Evolutionary conservation across 202 grass and related monocot species (phyloP).

Genomic region (Eragrostis tef): DNA sequence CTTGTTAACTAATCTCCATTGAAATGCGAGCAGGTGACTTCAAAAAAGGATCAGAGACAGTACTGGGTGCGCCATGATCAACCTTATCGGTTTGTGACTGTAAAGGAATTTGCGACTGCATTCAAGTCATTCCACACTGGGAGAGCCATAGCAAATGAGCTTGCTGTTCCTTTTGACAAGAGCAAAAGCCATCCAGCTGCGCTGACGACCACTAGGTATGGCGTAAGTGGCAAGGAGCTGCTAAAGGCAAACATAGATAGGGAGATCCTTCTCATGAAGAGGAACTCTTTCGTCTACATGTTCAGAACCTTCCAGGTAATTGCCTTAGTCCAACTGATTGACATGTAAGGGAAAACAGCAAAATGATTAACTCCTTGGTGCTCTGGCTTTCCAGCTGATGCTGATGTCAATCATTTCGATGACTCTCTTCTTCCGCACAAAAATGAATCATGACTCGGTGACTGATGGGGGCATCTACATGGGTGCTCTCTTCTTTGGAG

Average conservation of each 20-base stretch:
- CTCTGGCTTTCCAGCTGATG: conserved; percentile 54
- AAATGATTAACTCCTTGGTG: conserved; percentile 5
- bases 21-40: conserved; percentile 66
- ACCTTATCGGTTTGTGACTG: conserved; percentile 62
- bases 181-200: conserved; percentile 70
- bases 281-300: conserved; percentile 80
- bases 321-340: not conserved
- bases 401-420: conserved; percentile 59
- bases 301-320: conserved; percentile 43
- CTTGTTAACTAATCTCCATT: not conserved
- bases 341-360: not conserved
- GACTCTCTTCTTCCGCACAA: conserved; percentile 77
- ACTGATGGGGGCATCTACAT: conserved; percentile 60
- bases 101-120: conserved; percentile 63
- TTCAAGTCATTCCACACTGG: conserved; percentile 73
- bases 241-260: conserved; percentile 59
- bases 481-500: conserved; percentile 72
- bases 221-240: conserved; percentile 63
- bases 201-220: conserved; percentile 64
- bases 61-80: conserved; percentile 55
- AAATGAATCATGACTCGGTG: conserved; percentile 60
- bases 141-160: conserved; percentile 46
- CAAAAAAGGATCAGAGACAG: conserved; percentile 78
- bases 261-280: conserved; percentile 80
- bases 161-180: conserved; percentile 66